Evolutionary conservation across 2,329 filamentous ascomycete species (phyloP).

Genomic region (Claviceps maximensis): DNA sequence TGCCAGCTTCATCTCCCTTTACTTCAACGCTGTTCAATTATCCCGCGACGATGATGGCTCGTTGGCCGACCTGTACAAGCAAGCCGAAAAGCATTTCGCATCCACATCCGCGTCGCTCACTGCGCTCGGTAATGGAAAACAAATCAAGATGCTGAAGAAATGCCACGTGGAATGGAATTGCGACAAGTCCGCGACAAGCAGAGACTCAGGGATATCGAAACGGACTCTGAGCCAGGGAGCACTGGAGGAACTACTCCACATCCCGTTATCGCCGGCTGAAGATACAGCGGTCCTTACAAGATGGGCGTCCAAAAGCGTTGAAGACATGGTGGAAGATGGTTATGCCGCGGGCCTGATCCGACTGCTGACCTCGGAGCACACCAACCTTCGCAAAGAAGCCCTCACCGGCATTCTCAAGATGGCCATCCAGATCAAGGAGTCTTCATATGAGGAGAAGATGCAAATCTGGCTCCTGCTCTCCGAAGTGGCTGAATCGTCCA

Average conservation of each 20-base stretch:
- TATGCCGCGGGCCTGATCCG: conserved; percentile 56
- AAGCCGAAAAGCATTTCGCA: conserved; percentile 18
- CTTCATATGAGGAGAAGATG: conserved; percentile 60
- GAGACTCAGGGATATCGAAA: conserved; percentile 4
- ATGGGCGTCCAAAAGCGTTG: conserved; percentile 66
- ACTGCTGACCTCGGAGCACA: conserved; percentile 62
- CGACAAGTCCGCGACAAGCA: conserved; percentile 1
- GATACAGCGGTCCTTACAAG: conserved; percentile 41
- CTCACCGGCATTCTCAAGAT: conserved; percentile 55
- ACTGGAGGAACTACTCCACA: conserved; percentile 38
- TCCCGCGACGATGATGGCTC: neutral
- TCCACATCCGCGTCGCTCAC: conserved; percentile 11
- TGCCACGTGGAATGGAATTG: conserved; percentile 6
- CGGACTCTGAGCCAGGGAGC: conserved; percentile 24
- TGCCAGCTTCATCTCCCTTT: conserved; percentile 43
- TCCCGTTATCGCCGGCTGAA: conserved; percentile 30
- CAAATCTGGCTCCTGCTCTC: conserved; percentile 68
- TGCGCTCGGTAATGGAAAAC: conserved; percentile 9
- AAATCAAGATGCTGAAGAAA: conserved; percentile 9
- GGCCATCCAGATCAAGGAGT: conserved; percentile 49
- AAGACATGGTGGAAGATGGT: conserved; percentile 68
- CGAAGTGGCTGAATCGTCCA: conserved; percentile 66
- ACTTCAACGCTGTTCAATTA: conserved; percentile 39
- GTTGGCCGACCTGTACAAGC: conserved; percentile 12
- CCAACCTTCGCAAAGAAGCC: conserved; percentile 68